These are phyloP conservation scores for Fraxinus velutina DNA, from an alignment of 305 asterid species.

Conservation along the genomic window DNA sequence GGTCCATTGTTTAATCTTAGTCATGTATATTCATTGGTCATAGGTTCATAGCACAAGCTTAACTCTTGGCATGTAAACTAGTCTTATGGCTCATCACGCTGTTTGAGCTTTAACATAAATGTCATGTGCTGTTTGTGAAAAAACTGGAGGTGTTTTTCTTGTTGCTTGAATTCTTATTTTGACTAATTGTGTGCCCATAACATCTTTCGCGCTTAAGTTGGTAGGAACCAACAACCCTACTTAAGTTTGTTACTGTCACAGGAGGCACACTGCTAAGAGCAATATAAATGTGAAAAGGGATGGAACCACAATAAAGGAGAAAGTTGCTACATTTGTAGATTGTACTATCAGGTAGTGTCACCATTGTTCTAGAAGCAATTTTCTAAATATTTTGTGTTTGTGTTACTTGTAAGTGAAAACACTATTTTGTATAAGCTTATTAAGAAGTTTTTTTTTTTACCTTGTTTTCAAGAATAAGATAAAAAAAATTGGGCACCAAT, in stretches of 20 bases:
- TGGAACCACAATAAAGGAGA: conserved; percentile 37
- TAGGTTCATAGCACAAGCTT: not conserved
- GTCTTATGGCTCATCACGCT: not conserved
- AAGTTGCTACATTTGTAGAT: conserved; percentile 54
- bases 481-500: not conserved
- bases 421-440: not conserved
- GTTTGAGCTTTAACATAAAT: conserved; percentile 7
- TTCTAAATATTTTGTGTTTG: not conserved
- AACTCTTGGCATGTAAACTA: conserved; percentile 7
- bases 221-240: conserved; percentile 7
- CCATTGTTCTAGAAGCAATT: not conserved
- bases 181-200: not conserved
- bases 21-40: not conserved
- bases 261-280: conserved; percentile 52
- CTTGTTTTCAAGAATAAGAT: not conserved
- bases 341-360: conserved; percentile 55
- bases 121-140: not conserved
- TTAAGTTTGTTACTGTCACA: conserved; percentile 30
- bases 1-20: not conserved
- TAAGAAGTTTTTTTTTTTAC: not conserved
- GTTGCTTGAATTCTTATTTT: conserved; percentile 8
- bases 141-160: not conserved
- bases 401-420: not conserved
- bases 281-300: conserved; percentile 38
- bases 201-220: not conserved